Percentiles rank a stretch among this genome's conserved stretches.
These are phyloP conservation scores for Macadamia tetraphylla DNA, from an alignment of 164 flowering plant species.

Conservation along the genomic window DNA sequence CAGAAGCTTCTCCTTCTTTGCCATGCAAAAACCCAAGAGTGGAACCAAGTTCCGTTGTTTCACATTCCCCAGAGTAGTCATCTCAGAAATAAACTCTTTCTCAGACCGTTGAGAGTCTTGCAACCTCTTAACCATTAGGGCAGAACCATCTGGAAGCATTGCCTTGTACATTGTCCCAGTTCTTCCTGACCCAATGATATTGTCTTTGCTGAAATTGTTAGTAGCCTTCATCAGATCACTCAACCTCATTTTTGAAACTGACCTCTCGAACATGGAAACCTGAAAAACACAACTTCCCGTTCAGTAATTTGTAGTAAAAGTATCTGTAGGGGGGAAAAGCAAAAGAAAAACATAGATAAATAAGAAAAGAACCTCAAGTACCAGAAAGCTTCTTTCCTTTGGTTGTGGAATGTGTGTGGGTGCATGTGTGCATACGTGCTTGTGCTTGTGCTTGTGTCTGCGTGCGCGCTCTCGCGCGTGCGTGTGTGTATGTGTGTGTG, in stretches of 20 bases:
- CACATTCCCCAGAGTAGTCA: constrained; percentile 18
- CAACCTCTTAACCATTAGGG: constrained; percentile 19
- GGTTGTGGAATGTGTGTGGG: too few relatives aligned
- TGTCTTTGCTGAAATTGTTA: constrained; percentile 18
- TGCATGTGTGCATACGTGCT: too few relatives aligned
- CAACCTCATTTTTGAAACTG: constrained; percentile 15
- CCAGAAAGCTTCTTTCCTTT: too few relatives aligned
- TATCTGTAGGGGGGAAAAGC: background rate
- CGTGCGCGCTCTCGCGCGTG: too few relatives aligned
- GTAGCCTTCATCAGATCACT: constrained; percentile 23
- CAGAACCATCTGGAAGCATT: constrained; percentile 20
- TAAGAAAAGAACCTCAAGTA: background rate
- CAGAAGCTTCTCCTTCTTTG: constrained; percentile 30
- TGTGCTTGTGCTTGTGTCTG: too few relatives aligned
- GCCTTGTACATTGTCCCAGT: constrained; percentile 24
- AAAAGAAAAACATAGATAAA: background rate
- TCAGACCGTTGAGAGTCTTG: constrained; percentile 18
- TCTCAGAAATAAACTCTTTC: constrained; percentile 20
- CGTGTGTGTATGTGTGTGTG: background rate
- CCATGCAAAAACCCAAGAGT: constrained; percentile 31
- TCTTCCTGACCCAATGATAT: constrained; percentile 18
- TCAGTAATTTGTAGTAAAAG: background rate
- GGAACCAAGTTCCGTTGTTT: constrained; percentile 22
- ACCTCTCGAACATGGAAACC: background rate
- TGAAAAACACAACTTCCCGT: background rate